These are phyloP conservation scores for Trichothecium sympodiale DNA, from an alignment of 2,329 filamentous ascomycete species.

Conservation along the genomic window DNA sequence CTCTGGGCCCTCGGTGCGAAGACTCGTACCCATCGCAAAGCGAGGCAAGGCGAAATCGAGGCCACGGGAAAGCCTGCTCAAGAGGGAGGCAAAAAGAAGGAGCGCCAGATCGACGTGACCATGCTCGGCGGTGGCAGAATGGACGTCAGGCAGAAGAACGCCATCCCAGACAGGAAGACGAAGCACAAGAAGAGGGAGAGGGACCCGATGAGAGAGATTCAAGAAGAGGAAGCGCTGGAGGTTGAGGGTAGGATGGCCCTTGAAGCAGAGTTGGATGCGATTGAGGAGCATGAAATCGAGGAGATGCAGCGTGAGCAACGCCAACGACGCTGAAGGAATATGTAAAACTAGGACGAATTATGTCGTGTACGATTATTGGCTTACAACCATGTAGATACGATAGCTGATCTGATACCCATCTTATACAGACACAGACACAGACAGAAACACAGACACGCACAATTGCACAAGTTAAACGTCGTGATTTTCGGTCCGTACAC, in stretches of 20 bases:
- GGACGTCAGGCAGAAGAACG: conserved; percentile 24
- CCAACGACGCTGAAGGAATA: neutral
- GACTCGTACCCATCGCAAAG: conserved; percentile 53
- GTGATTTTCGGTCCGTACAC: too few species aligned
- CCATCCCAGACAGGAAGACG: conserved; percentile 26
- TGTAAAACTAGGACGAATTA: too few species aligned
- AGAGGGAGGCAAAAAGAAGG: conserved; percentile 23
- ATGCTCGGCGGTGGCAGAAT: neutral
- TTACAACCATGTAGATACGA: too few species aligned
- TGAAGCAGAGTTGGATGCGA: conserved; percentile 12
- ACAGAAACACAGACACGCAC: too few species aligned
- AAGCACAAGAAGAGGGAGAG: conserved; percentile 14
- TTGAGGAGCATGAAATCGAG: conserved; percentile 2
- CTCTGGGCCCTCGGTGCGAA: conserved; percentile 93
- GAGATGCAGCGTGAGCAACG: neutral
- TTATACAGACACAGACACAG: too few species aligned
- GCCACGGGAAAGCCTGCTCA: conserved; percentile 33
- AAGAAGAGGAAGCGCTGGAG: conserved; percentile 19
- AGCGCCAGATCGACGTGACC: conserved; percentile 21
- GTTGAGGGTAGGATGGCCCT: conserved; percentile 19
- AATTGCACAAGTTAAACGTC: too few species aligned
- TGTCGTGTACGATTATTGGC: too few species aligned
- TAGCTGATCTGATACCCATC: too few species aligned
- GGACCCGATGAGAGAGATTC: conserved; percentile 28
- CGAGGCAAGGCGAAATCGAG: conserved; percentile 45